Base-by-base conservation (phyloP, 495 filamentous ascomycete species). In the Sabuloglossum arenarium region DNA sequence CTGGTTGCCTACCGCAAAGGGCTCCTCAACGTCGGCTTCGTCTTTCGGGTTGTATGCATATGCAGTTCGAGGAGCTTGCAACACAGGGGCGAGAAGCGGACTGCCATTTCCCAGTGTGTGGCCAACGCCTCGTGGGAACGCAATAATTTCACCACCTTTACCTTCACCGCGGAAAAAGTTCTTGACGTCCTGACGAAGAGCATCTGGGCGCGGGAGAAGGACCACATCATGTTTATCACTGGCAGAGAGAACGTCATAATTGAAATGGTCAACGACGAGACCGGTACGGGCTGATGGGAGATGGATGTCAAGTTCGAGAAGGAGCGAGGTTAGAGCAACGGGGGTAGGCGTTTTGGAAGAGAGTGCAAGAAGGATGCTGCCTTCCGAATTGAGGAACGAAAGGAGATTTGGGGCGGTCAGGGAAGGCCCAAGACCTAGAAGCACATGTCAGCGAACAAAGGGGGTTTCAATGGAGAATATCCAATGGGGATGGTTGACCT, bases 11-110 rank as follows among this genome's bases (percentile, higher is more conserved):
- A 79, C 81, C 27, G 80, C 86, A 68, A 88, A 89, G 56, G 87
- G 82, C 45, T 88, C 85, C 56, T 94, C 89, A 25, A 85, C 67
- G 46, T 82, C 79, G 31, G 71, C 65, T 59, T 94, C 87, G 57
- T 96, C 88, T 74, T 93, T 91, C 31, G 88, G 84, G 69, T 93
- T 94, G 73, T 94, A 96, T 63, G 77, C 83, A 71, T 98, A 98
- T 61, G 88, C 82, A 31, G 88, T 93, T 59, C 71, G 69, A 29
- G 85, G 81, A 60, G 87, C 90, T 59, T 78, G 77, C 54, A 98
- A 70, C 61, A 98, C 78, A 31, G 93, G 86, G 30, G 82, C 75
- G 39, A 96, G 69, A 0, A 95, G 78, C 4, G 79, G 74, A 62
- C 77, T 79, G 56, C 77, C 76, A 62, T 80, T 77, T 37, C 91